phyloP scores from a whole-genome alignment of 306 rosid genomes.

The Nissolia schottii region DNA sequence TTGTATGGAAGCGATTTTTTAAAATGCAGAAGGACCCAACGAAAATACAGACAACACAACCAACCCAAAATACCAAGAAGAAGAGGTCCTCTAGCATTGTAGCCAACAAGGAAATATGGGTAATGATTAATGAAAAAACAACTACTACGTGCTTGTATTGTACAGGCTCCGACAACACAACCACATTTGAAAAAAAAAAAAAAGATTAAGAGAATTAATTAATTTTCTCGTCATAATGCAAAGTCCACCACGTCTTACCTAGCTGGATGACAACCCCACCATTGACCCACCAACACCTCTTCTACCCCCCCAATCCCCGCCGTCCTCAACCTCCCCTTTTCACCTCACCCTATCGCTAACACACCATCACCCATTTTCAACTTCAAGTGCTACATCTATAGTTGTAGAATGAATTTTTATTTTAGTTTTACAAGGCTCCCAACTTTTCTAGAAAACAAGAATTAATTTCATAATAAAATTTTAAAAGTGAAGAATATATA shows the following conservation, averaged over 20 bases:
- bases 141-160: background rate
- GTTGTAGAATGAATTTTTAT: no score
- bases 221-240: background rate
- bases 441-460: background rate
- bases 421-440: no score
- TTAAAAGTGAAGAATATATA: no score
- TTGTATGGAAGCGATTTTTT: background rate
- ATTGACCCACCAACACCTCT: background rate
- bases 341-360: background rate
- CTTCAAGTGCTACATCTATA: background rate
- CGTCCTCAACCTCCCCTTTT: background rate
- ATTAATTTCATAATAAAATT: no score
- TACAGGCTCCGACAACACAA: background rate
- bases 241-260: background rate
- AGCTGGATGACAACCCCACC: constrained; percentile 34
- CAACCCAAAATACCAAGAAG: background rate
- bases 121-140: background rate
- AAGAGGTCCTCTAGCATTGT: background rate
- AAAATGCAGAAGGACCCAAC: background rate
- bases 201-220: background rate
- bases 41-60: background rate
- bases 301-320: constrained; percentile 22
- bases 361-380: background rate
- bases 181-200: background rate
- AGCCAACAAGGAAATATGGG: background rate